Conservation (phyloP, 2,329 filamentous ascomycete species). For the Fusarium citri region DNA sequence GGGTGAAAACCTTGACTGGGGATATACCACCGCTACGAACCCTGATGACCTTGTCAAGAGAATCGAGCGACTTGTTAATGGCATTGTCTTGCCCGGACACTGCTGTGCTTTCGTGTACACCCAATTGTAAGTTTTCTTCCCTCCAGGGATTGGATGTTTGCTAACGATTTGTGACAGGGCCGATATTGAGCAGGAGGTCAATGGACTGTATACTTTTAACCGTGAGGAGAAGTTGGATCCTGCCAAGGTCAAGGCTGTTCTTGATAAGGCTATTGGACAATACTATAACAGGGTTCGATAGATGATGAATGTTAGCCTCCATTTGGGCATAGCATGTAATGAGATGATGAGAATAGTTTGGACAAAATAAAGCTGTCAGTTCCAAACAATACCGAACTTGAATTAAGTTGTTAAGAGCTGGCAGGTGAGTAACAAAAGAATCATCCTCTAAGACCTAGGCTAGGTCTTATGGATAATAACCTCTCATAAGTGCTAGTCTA, state of each 20-base stretch:
- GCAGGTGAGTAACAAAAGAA: no score
- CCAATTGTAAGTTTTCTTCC: constrained; percentile 63
- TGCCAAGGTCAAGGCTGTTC: constrained; percentile 65
- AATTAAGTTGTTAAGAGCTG: not conserved
- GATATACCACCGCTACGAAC: constrained; percentile 74
- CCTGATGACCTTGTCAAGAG: constrained; percentile 68
- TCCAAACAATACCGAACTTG: accelerated
- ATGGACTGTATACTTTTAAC: constrained; percentile 73
- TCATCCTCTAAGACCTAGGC: no score
- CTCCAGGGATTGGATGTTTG: not conserved
- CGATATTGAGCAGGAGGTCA: constrained; percentile 76
- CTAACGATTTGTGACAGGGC: constrained; percentile 49
- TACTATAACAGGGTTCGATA: constrained; percentile 56
- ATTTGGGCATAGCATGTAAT: not conserved
- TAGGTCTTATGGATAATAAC: no score
- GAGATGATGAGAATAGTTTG: not conserved
- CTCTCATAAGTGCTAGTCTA: no score
- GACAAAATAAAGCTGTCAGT: not conserved
- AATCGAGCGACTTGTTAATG: constrained; percentile 69
- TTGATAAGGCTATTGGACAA: constrained; percentile 62
- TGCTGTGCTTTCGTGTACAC: constrained; percentile 75
- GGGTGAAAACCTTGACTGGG: constrained; percentile 68
- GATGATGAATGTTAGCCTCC: not conserved
- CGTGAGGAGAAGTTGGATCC: constrained; percentile 71
- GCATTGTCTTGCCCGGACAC: constrained; percentile 66